Conservation (phyloP, 352 stramenopile genomes). For the Thraustochytrium striatum region DNA sequence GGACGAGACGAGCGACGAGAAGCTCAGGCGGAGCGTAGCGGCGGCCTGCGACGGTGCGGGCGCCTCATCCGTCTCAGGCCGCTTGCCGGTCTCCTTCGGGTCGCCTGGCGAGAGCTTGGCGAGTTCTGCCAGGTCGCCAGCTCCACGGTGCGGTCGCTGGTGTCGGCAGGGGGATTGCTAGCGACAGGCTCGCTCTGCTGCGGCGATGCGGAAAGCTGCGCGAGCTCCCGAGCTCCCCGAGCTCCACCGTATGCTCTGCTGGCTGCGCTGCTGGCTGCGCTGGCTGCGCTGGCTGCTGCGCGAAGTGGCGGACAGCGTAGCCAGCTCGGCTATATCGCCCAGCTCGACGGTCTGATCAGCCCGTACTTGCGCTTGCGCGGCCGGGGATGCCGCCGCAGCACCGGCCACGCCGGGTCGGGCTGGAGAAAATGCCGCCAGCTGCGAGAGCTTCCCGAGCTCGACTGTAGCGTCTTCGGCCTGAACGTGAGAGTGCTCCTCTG, state of each 20-base stretch:
- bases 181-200: too few relatives aligned
- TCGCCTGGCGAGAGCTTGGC: not conserved
- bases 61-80: not conserved
- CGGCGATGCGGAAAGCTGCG: too few relatives aligned
- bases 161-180: too few relatives aligned
- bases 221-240: not conserved
- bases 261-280: not conserved
- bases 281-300: too few relatives aligned
- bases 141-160: too few relatives aligned
- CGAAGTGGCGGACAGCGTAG: not conserved
- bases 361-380: not conserved
- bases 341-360: conserved; percentile 4
- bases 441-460: conserved; percentile 9
- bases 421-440: conserved; percentile 16
- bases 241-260: conserved; percentile 2
- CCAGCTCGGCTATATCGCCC: conserved; percentile 1
- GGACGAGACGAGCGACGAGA: conserved; percentile 5
- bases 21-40: conserved; percentile 12
- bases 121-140: not conserved
- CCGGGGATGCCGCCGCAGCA: not conserved
- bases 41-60: not conserved
- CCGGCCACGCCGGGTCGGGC: not conserved
- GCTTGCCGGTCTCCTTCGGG: not conserved
- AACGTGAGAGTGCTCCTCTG: too few relatives aligned
- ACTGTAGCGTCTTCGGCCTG: conserved; percentile 9